Evolutionary conservation across 192 early-diverging fungal genomes (phyloP), one percentile per base, ranked within the genome.

Genomic region (Linnemannia zychae): DNA sequence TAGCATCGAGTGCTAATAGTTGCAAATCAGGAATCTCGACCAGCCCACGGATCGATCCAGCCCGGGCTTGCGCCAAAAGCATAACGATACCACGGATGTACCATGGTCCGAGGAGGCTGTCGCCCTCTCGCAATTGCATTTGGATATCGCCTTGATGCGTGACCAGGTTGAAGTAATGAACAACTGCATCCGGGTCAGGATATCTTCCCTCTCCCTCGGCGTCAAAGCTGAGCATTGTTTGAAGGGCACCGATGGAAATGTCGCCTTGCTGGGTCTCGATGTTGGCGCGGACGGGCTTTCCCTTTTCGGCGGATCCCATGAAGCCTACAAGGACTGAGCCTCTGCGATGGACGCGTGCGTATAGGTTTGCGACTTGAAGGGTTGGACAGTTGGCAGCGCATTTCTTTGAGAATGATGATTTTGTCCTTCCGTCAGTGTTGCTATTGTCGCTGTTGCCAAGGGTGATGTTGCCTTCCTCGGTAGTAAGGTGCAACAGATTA

Each of bases 11-110:
- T 2, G 28, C 12, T 28, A 63, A 15, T 28, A 63, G 15, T 28
- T 63, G 57, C 9, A 63, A 63, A 63, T 33, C 57, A n/a, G 57
- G 57, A 15, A 63, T 63, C 57, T 63, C 57, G 11, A 63, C 57
- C 9, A n/a, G 3, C 15, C 57, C 57, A 9, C 28, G 22, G 11
- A 63, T 31, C 1, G 28, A n/a, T 31, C 57, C 57, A 63, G 24
- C 24, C 9, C 31, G 7, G 2, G 57, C 57, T 3, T 24, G 28
- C 11, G 57, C 57, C 57, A 63, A 15, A 15, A 31, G 24, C 57
- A 24, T 31, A 9, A 63, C 57, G 15, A 12, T 15, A 3, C 57
- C 57, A 31, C 57, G 57, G 13, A 63, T 24, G 31, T 33, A 63
- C 57, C 57, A 63, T 3, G 57, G 57, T 12, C 57, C 24, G 2